Percentiles rank a stretch among this genome's conserved stretches.
Evolutionary conservation across 2,329 filamentous ascomycete species (phyloP).

Genomic region (Thielaviopsis punctulata): DNA sequence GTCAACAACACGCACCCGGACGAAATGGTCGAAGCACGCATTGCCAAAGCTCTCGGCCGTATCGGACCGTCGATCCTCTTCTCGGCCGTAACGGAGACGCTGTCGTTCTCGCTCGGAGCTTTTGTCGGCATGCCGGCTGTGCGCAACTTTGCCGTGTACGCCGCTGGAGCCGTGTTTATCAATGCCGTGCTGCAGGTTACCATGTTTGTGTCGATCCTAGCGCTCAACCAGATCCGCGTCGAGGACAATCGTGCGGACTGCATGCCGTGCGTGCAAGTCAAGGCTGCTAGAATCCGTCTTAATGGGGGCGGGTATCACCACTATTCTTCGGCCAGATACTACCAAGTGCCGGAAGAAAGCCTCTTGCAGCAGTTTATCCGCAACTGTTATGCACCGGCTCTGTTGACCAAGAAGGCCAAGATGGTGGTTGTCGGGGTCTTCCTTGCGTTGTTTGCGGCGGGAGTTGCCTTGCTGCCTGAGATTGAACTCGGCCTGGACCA

Average conservation of each 20-base stretch:
- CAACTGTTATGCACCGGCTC: slow-evolving; percentile 66
- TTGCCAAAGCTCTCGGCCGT: slow-evolving; percentile 75
- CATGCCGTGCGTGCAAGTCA: slow-evolving; percentile 73
- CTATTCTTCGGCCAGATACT: slow-evolving; percentile 34
- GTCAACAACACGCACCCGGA: slow-evolving; percentile 87
- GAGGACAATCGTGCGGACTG: slow-evolving; percentile 82
- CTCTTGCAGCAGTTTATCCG: slow-evolving; percentile 74
- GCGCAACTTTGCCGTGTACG: slow-evolving; percentile 91
- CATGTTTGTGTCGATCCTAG: slow-evolving; percentile 84
- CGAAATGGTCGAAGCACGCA: slow-evolving; percentile 67
- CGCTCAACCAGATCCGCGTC: slow-evolving; percentile 79
- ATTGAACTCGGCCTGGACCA: slow-evolving; percentile 84
- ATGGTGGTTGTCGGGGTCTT: slow-evolving; percentile 62
- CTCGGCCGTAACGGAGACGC: slow-evolving; percentile 85
- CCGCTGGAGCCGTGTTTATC: slow-evolving; percentile 88
- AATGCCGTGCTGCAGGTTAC: slow-evolving; percentile 95
- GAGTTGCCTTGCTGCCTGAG: slow-evolving; percentile 66
- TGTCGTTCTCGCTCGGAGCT: slow-evolving; percentile 79
- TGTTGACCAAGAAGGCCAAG: slow-evolving; percentile 70
- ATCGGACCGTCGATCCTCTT: slow-evolving; percentile 96
- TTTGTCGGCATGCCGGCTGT: slow-evolving; percentile 97
- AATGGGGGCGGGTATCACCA: slow-evolving; percentile 36
- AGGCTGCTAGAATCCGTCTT: slow-evolving; percentile 52
- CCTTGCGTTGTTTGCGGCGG: slow-evolving; percentile 71
- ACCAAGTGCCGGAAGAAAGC: slow-evolving; percentile 70